Evolutionary conservation across 2,329 filamentous ascomycete species (phyloP).

Genomic region (Aspergillus sp.): DNA sequence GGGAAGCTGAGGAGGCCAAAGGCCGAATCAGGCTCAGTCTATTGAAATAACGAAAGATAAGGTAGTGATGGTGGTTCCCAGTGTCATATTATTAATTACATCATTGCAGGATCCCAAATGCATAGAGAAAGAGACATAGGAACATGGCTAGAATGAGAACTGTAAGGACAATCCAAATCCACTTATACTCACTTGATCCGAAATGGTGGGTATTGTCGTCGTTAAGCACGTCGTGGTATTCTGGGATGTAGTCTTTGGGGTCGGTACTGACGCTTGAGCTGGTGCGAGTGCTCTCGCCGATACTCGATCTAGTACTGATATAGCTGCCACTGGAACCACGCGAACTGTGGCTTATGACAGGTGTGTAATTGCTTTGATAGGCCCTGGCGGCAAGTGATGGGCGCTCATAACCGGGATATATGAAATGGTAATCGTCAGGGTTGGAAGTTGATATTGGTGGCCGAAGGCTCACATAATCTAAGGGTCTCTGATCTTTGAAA

Average conservation of each 20-base stretch:
- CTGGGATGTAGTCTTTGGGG: background rate
- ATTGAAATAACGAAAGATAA: background rate
- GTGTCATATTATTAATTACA: conserved; percentile 13
- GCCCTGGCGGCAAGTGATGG: conserved; percentile 7
- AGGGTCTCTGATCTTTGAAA: background rate
- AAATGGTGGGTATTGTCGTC: background rate
- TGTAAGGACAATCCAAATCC: conserved; percentile 21
- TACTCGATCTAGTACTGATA: background rate
- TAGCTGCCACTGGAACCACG: background rate
- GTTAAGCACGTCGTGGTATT: background rate
- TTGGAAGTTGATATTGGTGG: background rate
- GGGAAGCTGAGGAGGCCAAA: background rate
- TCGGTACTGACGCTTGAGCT: background rate
- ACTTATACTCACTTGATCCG: conserved; percentile 25
- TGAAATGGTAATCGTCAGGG: background rate
- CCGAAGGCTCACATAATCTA: background rate
- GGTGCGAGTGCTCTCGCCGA: background rate
- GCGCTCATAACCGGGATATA: conserved; percentile 11
- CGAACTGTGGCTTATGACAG: background rate
- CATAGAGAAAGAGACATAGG: conserved; percentile 24
- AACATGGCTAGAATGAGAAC: conserved; percentile 23
- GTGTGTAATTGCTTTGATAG: background rate
- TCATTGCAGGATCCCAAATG: conserved; percentile 23
- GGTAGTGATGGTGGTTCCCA: background rate
- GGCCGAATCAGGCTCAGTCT: background rate